phyloP scores from a whole-genome alignment of 2,329 filamentous ascomycete species.

The Aspergillus fructus region DNA sequence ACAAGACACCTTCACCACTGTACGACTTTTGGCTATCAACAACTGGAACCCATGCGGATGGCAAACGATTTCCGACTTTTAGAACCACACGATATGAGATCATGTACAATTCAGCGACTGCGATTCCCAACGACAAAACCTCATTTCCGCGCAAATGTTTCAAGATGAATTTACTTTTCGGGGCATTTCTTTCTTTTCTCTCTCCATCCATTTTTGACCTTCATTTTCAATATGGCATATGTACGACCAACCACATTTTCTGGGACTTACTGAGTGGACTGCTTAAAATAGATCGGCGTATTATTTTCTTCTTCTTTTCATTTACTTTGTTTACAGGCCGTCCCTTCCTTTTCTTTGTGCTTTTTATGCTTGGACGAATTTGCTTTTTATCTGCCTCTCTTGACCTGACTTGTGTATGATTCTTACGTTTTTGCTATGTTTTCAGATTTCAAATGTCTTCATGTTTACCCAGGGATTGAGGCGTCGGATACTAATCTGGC shows the following conservation, averaged over 20 bases:
- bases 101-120: constrained; percentile 23
- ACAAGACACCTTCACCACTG: constrained; percentile 13
- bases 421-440: constrained; percentile 19
- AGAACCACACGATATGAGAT: constrained; percentile 20
- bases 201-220: neutral
- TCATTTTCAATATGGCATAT: constrained; percentile 11
- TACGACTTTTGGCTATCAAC: constrained; percentile 21
- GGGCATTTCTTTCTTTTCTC: constrained; percentile 8
- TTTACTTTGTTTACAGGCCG: constrained; percentile 21
- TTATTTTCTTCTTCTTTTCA: constrained; percentile 8
- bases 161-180: constrained; percentile 5
- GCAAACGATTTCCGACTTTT: constrained; percentile 13
- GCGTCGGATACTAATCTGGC: constrained; percentile 1
- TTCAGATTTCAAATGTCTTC: neutral
- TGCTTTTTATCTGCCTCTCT: constrained; percentile 2
- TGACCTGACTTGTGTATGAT: constrained; percentile 15
- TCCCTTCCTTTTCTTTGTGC: constrained; percentile 18
- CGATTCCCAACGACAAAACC: constrained; percentile 6
- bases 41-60: constrained; percentile 20
- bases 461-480: neutral
- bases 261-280: constrained; percentile 6
- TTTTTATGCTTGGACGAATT: constrained; percentile 12
- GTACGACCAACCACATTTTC: constrained; percentile 20
- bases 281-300: constrained; percentile 13
- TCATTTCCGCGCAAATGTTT: constrained; percentile 13